phyloP scores from a whole-genome alignment of 805 yeast genomes.

The Clavispora santaluciae region DNA sequence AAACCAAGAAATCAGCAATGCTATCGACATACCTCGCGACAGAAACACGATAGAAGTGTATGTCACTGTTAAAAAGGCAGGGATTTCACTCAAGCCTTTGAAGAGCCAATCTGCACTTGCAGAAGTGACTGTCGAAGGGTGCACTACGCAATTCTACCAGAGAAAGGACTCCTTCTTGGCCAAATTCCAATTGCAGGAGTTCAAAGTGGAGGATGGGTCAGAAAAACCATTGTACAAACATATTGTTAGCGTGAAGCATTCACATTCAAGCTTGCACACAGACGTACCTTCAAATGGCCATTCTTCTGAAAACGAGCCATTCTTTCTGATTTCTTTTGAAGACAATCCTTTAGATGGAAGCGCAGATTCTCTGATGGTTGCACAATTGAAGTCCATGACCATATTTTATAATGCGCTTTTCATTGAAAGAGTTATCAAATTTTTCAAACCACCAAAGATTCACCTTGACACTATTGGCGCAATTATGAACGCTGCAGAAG shows the following conservation, averaged over 20 bases:
- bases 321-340: slow-evolving; percentile 79
- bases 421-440: slow-evolving; percentile 65
- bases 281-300: background rate
- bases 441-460: slow-evolving; percentile 82
- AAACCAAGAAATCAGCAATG: slow-evolving; percentile 34
- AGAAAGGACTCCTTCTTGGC: slow-evolving; percentile 74
- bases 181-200: slow-evolving; percentile 71
- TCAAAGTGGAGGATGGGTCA: slow-evolving; percentile 85
- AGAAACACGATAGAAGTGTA: slow-evolving; percentile 61
- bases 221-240: slow-evolving; percentile 76
- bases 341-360: slow-evolving; percentile 76
- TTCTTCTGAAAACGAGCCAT: slow-evolving; percentile 46
- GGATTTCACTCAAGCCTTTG: slow-evolving; percentile 51
- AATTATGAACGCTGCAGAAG: slow-evolving; percentile 89
- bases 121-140: slow-evolving; percentile 77
- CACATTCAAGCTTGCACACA: slow-evolving; percentile 36
- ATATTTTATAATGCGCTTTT: slow-evolving; percentile 84
- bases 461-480: slow-evolving; percentile 88
- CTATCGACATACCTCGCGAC: slow-evolving; percentile 68
- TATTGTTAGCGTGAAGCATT: slow-evolving; percentile 76
- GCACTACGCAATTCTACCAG: slow-evolving; percentile 66
- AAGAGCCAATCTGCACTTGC: slow-evolving; percentile 52
- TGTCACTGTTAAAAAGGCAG: slow-evolving; percentile 71
- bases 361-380: slow-evolving; percentile 74
- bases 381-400: slow-evolving; percentile 80